Evolutionary conservation across 129 eudicot genomes (phyloP).

Genomic region (Silybum marianum): DNA sequence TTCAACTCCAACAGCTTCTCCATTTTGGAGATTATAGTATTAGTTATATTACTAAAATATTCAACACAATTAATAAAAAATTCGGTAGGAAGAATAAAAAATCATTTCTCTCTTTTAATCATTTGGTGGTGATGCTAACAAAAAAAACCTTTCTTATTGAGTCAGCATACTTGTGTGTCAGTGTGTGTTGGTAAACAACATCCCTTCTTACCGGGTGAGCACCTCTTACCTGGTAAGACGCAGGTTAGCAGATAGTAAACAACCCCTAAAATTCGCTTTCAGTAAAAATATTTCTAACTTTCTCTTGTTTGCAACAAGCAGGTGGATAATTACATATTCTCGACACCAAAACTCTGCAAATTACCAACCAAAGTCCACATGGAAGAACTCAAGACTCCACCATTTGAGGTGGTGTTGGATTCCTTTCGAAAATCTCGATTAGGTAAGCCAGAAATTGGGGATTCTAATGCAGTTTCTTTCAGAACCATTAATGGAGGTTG

Average conservation of each 20-base stretch:
- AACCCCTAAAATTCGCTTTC: neutral
- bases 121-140: neutral
- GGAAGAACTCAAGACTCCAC: slow-evolving; percentile 60
- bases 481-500: slow-evolving; percentile 23
- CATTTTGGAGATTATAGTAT: no score
- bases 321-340: slow-evolving; percentile 47
- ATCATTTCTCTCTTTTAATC: no score
- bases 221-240: neutral
- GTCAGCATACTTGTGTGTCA: no score
- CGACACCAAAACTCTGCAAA: slow-evolving; percentile 42
- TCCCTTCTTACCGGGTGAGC: neutral
- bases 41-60: no score
- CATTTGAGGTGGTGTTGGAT: slow-evolving; percentile 57
- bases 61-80: no score
- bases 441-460: slow-evolving; percentile 41
- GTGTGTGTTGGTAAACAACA: neutral
- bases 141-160: neutral
- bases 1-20: no score
- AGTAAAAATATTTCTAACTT: neutral
- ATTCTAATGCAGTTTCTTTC: slow-evolving; percentile 10
- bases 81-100: no score
- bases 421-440: slow-evolving; percentile 40
- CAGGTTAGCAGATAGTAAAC: neutral
- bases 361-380: slow-evolving; percentile 31
- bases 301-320: slow-evolving; percentile 29